These are phyloP conservation scores for Fusarium heterosporum DNA, from an alignment of 2,329 filamentous ascomycete species.

Conservation along the genomic window DNA sequence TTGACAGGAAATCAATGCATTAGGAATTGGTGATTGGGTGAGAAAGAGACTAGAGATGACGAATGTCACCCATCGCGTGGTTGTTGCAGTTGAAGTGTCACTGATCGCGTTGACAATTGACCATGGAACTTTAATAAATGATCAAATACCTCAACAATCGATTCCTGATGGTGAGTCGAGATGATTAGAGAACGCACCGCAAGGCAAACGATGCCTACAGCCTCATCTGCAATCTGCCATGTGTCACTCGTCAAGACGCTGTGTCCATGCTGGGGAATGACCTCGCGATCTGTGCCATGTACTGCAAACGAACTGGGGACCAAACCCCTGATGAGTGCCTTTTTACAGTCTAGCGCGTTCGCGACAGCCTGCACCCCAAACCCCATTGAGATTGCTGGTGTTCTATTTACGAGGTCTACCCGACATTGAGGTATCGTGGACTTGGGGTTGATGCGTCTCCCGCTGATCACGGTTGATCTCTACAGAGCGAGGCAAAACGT, in stretches of 20 bases:
- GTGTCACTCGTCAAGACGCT: not conserved
- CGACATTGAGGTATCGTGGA: conserved; percentile 14
- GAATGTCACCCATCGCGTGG: conserved; percentile 3
- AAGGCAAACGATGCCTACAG: not conserved
- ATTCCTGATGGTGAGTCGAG: not conserved
- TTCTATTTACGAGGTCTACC: conserved; percentile 33
- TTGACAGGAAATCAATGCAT: conserved; percentile 11
- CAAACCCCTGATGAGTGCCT: conserved; percentile 5
- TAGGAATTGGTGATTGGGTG: conserved; percentile 9
- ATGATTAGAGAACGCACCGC: not conserved
- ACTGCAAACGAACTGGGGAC: conserved; percentile 2
- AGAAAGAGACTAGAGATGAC: not conserved
- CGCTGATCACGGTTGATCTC: conserved; percentile 30
- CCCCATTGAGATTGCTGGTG: conserved; percentile 27
- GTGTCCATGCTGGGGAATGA: not conserved
- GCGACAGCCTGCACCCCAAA: conserved; percentile 21
- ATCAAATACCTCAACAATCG: not conserved
- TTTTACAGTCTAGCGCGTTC: conserved; percentile 16
- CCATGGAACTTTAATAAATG: not conserved
- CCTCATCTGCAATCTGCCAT: not conserved
- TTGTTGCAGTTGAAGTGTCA: not conserved
- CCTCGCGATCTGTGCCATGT: conserved; percentile 5
- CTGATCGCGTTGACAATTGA: not conserved
- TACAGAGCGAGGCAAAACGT: conserved; percentile 23
- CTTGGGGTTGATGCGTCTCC: conserved; percentile 13